Evolutionary conservation across 2,329 filamentous ascomycete genomes (phyloP).

Genomic region (Ceratocystiopsis minuta): DNA sequence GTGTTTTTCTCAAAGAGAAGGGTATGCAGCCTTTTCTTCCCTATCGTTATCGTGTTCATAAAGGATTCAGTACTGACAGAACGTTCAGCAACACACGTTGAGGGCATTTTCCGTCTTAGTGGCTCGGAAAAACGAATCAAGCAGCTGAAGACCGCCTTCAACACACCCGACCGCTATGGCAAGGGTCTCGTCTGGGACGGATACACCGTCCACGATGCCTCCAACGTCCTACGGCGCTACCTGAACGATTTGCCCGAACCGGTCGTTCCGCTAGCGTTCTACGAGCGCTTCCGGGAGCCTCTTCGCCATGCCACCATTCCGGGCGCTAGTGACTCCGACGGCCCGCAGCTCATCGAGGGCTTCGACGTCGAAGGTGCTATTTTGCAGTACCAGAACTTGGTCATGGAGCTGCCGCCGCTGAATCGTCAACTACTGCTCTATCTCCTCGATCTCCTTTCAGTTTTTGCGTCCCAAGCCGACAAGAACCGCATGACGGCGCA

Average conservation of each 20-base stretch:
- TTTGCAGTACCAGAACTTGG: constrained; percentile 66
- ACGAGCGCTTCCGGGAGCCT: constrained; percentile 77
- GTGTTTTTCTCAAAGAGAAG: constrained; percentile 94
- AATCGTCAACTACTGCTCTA: constrained; percentile 91
- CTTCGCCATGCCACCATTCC: constrained; percentile 55
- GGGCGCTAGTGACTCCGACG: constrained; percentile 50
- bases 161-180: constrained; percentile 86
- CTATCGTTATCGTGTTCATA: neutral
- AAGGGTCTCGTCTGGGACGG: constrained; percentile 95
- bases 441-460: constrained; percentile 84
- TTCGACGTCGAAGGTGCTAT: constrained; percentile 66
- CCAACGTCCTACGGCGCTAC: constrained; percentile 88
- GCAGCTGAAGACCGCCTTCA: constrained; percentile 78
- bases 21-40: constrained; percentile 34
- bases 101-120: constrained; percentile 90
- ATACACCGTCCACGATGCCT: constrained; percentile 95
- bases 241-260: constrained; percentile 93
- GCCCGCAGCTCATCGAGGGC: constrained; percentile 51
- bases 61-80: constrained; percentile 9
- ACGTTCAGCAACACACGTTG: constrained; percentile 65
- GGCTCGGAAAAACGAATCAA: constrained; percentile 98
- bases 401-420: constrained; percentile 79
- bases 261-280: constrained; percentile 85
- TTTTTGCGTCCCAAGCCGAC: constrained; percentile 93
- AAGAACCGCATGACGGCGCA: constrained; percentile 91